phyloP scores from a whole-genome alignment of 2,329 filamentous ascomycete species.

The Rutstroemia sp. region DNA sequence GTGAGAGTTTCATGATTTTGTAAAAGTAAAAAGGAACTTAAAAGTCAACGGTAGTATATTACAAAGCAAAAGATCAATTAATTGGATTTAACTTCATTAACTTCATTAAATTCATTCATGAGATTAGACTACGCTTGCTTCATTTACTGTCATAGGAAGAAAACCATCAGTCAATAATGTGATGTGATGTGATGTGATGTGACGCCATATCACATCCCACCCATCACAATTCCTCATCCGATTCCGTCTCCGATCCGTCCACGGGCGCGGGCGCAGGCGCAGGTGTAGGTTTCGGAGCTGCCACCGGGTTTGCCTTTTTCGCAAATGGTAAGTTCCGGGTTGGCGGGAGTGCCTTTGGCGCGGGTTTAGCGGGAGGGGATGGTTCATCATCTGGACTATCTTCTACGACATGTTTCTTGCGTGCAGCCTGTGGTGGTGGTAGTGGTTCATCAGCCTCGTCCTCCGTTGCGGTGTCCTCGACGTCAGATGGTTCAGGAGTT shows the following conservation, averaged over 20 bases:
- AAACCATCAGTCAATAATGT: neutral
- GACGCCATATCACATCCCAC: neutral
- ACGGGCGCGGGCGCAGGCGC: neutral
- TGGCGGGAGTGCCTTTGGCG: conserved; percentile 12
- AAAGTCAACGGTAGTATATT: no score
- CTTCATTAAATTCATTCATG: no score
- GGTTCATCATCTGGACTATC: neutral
- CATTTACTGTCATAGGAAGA: no score
- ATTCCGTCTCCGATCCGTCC: conserved; percentile 27
- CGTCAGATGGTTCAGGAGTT: conserved; percentile 8
- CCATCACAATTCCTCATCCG: conserved; percentile 20
- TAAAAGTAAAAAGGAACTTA: no score
- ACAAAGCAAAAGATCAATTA: no score
- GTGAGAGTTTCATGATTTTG: no score
- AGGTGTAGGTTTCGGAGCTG: conserved; percentile 6
- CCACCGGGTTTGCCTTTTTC: conserved; percentile 9
- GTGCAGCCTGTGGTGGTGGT: neutral
- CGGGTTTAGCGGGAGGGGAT: neutral
- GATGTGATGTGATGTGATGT: neutral
- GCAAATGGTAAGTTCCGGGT: conserved; percentile 18
- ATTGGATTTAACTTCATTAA: no score
- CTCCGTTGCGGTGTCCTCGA: conserved; percentile 6
- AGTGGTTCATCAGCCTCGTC: neutral
- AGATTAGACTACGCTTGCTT: no score
- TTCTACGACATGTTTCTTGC: neutral